A percentile compares a stretch with the other conserved stretches of the same genome.
phyloP scores from a whole-genome alignment of 2,329 filamentous ascomycete species.

The Dichotomopilus funicola region DNA sequence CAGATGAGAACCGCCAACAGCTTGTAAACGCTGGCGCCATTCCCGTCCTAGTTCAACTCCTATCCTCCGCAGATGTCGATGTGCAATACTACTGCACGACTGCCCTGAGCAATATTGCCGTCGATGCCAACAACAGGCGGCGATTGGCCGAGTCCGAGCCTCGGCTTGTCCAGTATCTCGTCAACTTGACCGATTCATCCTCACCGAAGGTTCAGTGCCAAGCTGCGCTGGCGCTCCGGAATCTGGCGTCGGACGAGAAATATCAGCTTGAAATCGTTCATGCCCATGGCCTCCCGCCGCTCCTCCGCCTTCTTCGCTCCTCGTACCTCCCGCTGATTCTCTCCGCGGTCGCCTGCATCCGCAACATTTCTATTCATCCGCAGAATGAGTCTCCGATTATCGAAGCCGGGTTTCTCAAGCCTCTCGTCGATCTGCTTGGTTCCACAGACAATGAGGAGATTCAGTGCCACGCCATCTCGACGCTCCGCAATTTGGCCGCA shows the following conservation, averaged over 20 bases:
- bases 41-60: conserved; percentile 88
- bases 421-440: conserved; percentile 85
- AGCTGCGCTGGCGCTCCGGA: conserved; percentile 86
- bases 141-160: conserved; percentile 86
- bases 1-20: conserved; percentile 96
- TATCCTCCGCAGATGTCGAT: conserved; percentile 89
- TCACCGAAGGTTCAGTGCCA: conserved; percentile 98
- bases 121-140: conserved; percentile 84
- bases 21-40: conserved; percentile 97
- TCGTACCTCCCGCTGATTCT: conserved; percentile 94
- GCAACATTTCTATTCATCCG: conserved; percentile 97
- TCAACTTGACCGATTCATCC: conserved; percentile 94
- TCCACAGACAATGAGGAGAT: conserved; percentile 98
- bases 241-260: conserved; percentile 95
- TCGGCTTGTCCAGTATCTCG: conserved; percentile 85
- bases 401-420: conserved; percentile 90
- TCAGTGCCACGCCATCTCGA: conserved; percentile 97
- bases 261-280: conserved; percentile 97
- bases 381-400: conserved; percentile 98
- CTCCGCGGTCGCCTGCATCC: conserved; percentile 94
- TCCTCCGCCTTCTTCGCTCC: conserved; percentile 85
- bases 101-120: conserved; percentile 95
- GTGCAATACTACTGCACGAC: conserved; percentile 99
- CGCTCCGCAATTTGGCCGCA: conserved; percentile 86
- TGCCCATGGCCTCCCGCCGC: conserved; percentile 73